Conservation (phyloP, 129 eudicot species). For the Apium graveolens region DNA sequence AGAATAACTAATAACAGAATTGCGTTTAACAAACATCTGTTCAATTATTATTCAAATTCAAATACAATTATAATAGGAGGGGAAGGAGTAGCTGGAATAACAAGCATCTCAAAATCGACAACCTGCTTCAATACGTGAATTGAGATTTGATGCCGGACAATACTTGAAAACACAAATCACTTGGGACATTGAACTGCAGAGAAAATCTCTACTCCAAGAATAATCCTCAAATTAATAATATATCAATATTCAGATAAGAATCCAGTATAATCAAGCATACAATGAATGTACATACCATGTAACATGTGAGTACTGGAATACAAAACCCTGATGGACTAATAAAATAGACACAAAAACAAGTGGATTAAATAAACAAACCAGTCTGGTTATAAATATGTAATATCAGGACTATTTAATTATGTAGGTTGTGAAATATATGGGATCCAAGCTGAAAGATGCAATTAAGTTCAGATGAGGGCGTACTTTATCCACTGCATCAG, state of each 20-base stretch:
- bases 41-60: background rate
- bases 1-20: background rate
- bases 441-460: background rate
- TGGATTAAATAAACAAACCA: background rate
- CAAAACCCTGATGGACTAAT: background rate
- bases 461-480: constrained; percentile 4
- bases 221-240: background rate
- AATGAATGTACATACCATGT: background rate
- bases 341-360: background rate
- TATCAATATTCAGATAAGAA: background rate
- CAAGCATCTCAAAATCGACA: background rate
- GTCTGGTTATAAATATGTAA: background rate
- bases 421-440: background rate
- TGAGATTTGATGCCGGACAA: background rate
- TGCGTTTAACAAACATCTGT: too few relatives aligned
- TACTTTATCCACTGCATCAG: constrained; percentile 75
- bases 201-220: background rate
- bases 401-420: background rate
- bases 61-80: background rate
- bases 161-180: background rate
- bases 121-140: background rate
- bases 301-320: background rate
- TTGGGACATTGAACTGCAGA: background rate
- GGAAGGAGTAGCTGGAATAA: background rate
- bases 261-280: background rate